Evolutionary conservation across 768 basidiomycete species (phyloP), one percentile per base, ranked within the genome.

Genomic region (Agaricus blazei): DNA sequence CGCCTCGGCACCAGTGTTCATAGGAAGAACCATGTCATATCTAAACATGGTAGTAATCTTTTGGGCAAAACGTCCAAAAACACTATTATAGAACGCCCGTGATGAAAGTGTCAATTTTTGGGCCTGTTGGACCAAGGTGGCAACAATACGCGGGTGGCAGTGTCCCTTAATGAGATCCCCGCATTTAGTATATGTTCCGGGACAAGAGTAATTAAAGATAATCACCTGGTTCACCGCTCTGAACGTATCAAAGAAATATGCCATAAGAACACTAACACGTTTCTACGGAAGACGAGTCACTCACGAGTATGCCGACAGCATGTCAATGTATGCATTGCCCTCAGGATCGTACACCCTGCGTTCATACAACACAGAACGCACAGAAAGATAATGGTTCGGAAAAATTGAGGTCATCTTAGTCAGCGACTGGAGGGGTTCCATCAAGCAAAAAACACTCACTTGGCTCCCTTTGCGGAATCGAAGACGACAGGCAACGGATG

Each of bases 1-100:
- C 7, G 97, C 97, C 66, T 99, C 97, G 0, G 94, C 94, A 45
- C 96, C 96, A 0, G 96, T 98, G 78, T 99, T 99, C 94, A 98
- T 97, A 24, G 96, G 95, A 8, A 98, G 77, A 1, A 97, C 93
- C 85, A 93, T 94, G 59, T 96, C 95, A 69, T 90, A 98, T 11
- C 87, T 87, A 65, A 96, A 93, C 72, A 90, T 81, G 56, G 82
- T 73, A 1, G 88, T 92, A 57, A 98, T 77, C 68, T 84, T 81
- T 73, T 90, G 79, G 1, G 94, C 93, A 68, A 94, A 99, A n/a
- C 75, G 78, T 0, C 93, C 94, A 61, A 99, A 91, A 59, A 87
- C 79, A 46, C 86, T 86, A 64, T 96, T 97, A 76, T 98, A 93
- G 77, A 99, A 98, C 0, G 97, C 97, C 58, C 97, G 81, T 43